Base-by-base conservation (phyloP, 2,329 filamentous ascomycete genomes). In the Neonectria coccinea region DNA sequence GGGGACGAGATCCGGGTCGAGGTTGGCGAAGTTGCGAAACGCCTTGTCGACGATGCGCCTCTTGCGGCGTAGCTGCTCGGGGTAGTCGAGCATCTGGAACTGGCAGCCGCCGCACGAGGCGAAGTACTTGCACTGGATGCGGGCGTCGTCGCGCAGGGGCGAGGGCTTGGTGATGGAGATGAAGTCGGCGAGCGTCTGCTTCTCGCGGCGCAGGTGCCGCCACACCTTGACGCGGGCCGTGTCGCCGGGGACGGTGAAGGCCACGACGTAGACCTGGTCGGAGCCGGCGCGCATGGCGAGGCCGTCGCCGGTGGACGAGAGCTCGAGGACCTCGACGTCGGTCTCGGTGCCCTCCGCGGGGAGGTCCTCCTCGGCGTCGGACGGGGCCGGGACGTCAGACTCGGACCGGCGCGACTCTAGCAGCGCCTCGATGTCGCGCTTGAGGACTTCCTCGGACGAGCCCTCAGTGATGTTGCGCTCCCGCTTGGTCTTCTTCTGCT, bases 31-130 rank as follows among this genome's bases (percentile, higher is more conserved):
- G 82, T 97, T 95, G 66, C 84, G 86, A 82, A 92, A 99, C 8
- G 96, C 96, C 76, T 96, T 97, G 75, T 97, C 92, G 50, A 99
- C 90, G 65, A 98, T 91, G 64, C 87, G 86, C 76, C 87, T 89
- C 83, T 99, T 99, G 79, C 95, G 91, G 48, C 84, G 84, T 29
- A 99, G 87, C 78, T 99, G 96, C 73, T 94, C 91, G 31, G 86
- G 80, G 78, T 98, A 98, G 59, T 93, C 89, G 67, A 99, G 87
- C 93, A 98, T 97, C 82, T 99, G 96, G 79, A 98, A 94, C 80
- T 99, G 96, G 77, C 96, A 99, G 33, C 96, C 96, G 10, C 91
- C 92, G 79, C 96, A 99, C 59, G 85, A 86, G 44, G 88, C 83
- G 76, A 99, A 99, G 83, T 99, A 98, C 72, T 88, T 86, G 82